These are phyloP conservation scores for Pythium dissimile DNA, from an alignment of 352 stramenopile species.

Conservation along the genomic window DNA sequence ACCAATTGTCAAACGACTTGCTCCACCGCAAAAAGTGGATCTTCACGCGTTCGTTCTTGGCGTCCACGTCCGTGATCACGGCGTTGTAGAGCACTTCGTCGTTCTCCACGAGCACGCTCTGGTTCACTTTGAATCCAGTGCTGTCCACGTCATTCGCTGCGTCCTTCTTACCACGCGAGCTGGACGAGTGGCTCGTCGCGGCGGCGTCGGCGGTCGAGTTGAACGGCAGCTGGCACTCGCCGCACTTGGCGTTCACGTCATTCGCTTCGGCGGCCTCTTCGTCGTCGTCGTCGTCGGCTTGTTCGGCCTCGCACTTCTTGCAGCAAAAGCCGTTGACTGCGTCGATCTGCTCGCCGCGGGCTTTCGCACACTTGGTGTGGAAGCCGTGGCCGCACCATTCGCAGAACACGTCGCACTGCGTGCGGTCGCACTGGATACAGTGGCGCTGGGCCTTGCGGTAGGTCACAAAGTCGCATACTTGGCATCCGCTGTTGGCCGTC, in stretches of 20 bases:
- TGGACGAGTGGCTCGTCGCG: not conserved
- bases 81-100: constrained; percentile 87
- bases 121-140: constrained; percentile 71
- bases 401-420: constrained; percentile 75
- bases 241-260: constrained; percentile 63
- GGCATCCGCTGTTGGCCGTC: constrained; percentile 43
- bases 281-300: constrained; percentile 52
- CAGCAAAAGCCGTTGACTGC: constrained; percentile 67
- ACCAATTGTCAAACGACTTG: constrained; percentile 88
- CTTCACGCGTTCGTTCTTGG: constrained; percentile 67
- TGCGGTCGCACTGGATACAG: constrained; percentile 59
- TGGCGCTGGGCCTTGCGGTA: constrained; percentile 63
- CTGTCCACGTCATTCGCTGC: constrained; percentile 14
- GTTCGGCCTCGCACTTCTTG: constrained; percentile 62
- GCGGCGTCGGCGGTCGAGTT: constrained; percentile 24
- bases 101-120: constrained; percentile 82
- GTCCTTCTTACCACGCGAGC: constrained; percentile 1
- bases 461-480: constrained; percentile 81
- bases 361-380: constrained; percentile 65
- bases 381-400: constrained; percentile 84
- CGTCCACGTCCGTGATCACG: constrained; percentile 80
- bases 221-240: constrained; percentile 59
- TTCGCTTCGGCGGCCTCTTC: constrained; percentile 32
- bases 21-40: constrained; percentile 86
- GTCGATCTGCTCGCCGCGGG: constrained; percentile 46